Conservation (phyloP, 768 basidiomycete species). For the Amanita jacksonii region DNA sequence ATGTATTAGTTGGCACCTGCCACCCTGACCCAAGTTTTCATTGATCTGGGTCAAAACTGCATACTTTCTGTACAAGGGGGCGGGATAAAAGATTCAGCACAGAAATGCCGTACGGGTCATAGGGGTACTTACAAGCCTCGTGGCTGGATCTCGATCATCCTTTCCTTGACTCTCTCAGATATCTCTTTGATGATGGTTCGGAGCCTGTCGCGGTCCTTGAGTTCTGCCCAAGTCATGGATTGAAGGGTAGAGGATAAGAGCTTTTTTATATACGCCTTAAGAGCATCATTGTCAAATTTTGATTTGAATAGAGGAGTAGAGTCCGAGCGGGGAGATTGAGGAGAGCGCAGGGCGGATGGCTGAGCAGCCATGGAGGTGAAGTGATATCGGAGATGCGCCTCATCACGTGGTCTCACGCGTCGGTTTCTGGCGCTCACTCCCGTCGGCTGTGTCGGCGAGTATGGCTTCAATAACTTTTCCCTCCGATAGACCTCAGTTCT, state of each 20-base stretch:
- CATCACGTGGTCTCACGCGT: slow-evolving; percentile 3
- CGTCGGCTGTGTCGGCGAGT: not conserved
- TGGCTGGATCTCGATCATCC: slow-evolving; percentile 79
- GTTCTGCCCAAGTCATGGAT: slow-evolving; percentile 53
- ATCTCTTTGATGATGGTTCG: slow-evolving; percentile 79
- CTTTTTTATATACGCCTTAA: slow-evolving; percentile 77
- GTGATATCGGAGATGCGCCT: not conserved
- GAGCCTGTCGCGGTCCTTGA: slow-evolving; percentile 59
- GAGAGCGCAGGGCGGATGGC: slow-evolving; percentile 47
- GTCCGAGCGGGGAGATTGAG: slow-evolving; percentile 49
- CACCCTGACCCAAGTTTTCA: slow-evolving; percentile 79
- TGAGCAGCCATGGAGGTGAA: slow-evolving; percentile 15
- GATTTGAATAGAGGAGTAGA: slow-evolving; percentile 41
- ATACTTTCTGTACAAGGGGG: slow-evolving; percentile 66
- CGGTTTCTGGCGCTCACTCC: not conserved
- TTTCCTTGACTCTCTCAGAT: slow-evolving; percentile 73
- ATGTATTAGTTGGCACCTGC: slow-evolving; percentile 48
- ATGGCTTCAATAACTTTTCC: slow-evolving; percentile 72
- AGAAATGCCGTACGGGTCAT: too few species aligned
- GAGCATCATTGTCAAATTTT: slow-evolving; percentile 64
- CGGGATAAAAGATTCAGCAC: slow-evolving; percentile 6
- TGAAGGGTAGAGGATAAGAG: slow-evolving; percentile 64
- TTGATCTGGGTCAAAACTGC: slow-evolving; percentile 79
- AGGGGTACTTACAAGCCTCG: slow-evolving; percentile 69
- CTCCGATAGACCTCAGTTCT: slow-evolving; percentile 37